Percentiles rank a stretch among this genome's conserved stretches.
Conservation (phyloP, 441 rosid genomes). For the Theobroma grandiflorum region DNA sequence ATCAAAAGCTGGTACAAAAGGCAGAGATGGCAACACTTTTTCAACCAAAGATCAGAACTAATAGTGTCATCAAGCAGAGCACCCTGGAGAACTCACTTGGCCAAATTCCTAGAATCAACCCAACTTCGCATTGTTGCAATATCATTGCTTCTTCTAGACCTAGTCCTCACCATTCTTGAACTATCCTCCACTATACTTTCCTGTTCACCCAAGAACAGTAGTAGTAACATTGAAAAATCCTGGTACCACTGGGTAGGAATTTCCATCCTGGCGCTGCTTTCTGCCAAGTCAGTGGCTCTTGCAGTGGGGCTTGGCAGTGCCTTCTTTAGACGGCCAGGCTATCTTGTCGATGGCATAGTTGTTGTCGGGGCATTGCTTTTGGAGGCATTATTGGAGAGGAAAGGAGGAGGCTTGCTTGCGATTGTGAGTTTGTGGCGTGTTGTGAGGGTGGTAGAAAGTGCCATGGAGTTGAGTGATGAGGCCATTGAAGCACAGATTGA, state of each 20-base stretch:
- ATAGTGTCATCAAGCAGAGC: constrained; percentile 26
- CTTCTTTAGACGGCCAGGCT: constrained; percentile 57
- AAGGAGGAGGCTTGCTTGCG: constrained; percentile 72
- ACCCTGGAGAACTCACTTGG: constrained; percentile 54
- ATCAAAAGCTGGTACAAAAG: constrained; percentile 55
- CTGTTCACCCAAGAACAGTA: constrained; percentile 32
- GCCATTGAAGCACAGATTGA: constrained; percentile 75
- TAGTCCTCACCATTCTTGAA: constrained; percentile 58
- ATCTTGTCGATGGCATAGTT: constrained; percentile 59
- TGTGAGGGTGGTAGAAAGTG: constrained; percentile 70
- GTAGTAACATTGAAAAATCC: background rate
- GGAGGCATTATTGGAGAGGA: constrained; percentile 55
- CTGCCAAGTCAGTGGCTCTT: constrained; percentile 47
- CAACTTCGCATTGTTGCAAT: constrained; percentile 45
- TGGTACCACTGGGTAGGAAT: constrained; percentile 77
- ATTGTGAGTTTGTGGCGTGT: constrained; percentile 80
- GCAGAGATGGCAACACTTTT: constrained; percentile 55
- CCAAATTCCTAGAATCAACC: constrained; percentile 56
- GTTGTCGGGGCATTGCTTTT: constrained; percentile 56
- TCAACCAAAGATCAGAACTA: constrained; percentile 18
- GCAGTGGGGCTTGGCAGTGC: constrained; percentile 49
- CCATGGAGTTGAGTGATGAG: constrained; percentile 75
- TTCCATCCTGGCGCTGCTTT: constrained; percentile 56
- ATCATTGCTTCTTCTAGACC: constrained; percentile 59
- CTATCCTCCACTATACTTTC: constrained; percentile 63